phyloP scores from a whole-genome alignment of 202 grass and related monocot species.

The Sporobolus alterniflorus region DNA sequence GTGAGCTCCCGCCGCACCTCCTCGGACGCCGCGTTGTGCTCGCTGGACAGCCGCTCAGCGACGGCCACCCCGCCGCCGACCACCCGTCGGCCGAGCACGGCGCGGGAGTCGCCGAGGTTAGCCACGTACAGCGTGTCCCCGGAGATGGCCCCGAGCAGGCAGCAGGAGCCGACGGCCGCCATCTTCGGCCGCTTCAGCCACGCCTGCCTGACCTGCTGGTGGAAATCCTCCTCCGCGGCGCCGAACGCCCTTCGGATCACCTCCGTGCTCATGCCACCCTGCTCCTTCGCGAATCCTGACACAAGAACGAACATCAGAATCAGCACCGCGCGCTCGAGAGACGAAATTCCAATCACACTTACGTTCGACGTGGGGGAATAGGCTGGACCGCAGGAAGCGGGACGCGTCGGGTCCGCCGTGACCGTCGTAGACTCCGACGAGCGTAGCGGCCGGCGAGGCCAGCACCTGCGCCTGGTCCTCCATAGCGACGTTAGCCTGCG shows the following conservation, averaged over 20 bases:
- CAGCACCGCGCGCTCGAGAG: not conserved
- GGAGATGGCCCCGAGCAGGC: conserved; percentile 71
- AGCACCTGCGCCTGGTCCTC: conserved; percentile 98
- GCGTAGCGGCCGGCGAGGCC: conserved; percentile 69
- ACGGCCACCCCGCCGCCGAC: conserved; percentile 47
- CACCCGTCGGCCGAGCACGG: conserved; percentile 71
- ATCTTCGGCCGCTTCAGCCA: conserved; percentile 64
- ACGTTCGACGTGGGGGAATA: conserved; percentile 83
- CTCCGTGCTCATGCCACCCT: conserved; percentile 76
- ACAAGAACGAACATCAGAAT: not conserved
- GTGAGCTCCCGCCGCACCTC: conserved; percentile 74
- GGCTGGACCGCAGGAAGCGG: conserved; percentile 67
- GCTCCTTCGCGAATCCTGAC: conserved; percentile 70
- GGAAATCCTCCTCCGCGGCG: conserved; percentile 85
- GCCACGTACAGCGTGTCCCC: conserved; percentile 87
- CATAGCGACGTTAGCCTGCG: conserved; percentile 75
- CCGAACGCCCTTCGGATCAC: conserved; percentile 75
- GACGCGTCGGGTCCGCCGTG: conserved; percentile 88
- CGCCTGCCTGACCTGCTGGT: conserved; percentile 63
- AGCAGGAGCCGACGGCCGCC: conserved; percentile 80
- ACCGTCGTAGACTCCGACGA: conserved; percentile 91
- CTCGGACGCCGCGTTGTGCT: conserved; percentile 75
- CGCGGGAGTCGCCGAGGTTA: conserved; percentile 88
- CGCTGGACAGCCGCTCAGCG: conserved; percentile 72
- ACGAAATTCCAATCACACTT: no score